These are phyloP conservation scores for Wallacemonas sp. DNA, from an alignment of 208 protist species.

Conservation along the genomic window DNA sequence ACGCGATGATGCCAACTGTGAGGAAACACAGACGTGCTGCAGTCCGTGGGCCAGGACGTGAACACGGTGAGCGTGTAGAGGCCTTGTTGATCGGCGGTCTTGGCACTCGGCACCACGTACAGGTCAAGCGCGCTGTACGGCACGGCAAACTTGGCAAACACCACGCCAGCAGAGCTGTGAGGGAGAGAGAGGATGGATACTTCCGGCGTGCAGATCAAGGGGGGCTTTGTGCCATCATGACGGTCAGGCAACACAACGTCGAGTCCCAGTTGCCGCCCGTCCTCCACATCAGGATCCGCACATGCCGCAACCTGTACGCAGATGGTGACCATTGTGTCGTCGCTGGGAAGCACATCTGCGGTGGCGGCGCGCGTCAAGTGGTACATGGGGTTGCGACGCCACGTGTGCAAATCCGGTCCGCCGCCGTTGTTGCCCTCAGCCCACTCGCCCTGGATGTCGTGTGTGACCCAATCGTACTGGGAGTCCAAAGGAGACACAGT, in stretches of 20 bases:
- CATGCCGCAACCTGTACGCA: slow-evolving; percentile 64
- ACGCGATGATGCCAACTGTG: slow-evolving; percentile 76
- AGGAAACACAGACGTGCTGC: slow-evolving; percentile 51
- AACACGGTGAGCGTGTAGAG: slow-evolving; percentile 73
- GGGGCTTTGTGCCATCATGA: slow-evolving; percentile 30
- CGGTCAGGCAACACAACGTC: slow-evolving; percentile 54
- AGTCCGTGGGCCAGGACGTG: slow-evolving; percentile 43
- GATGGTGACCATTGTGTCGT: slow-evolving; percentile 30
- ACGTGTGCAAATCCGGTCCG: slow-evolving; percentile 31
- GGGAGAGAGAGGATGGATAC: slow-evolving; percentile 30
- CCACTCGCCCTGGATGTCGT: slow-evolving; percentile 52
- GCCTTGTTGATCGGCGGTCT: slow-evolving; percentile 42
- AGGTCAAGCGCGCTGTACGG: slow-evolving; percentile 41
- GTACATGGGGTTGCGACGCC: slow-evolving; percentile 79
- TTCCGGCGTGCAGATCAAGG: slow-evolving; percentile 46
- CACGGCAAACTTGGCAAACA: slow-evolving; percentile 42
- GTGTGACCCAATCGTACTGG: slow-evolving; percentile 68
- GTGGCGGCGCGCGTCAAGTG: slow-evolving; percentile 15
- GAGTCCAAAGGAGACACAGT: slow-evolving; percentile 64
- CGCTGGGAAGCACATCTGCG: slow-evolving; percentile 23
- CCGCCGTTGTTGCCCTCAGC: slow-evolving; percentile 39
- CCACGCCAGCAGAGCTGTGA: slow-evolving; percentile 40
- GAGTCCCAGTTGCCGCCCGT: slow-evolving; percentile 69
- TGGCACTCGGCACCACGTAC: slow-evolving; percentile 73
- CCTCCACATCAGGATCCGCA: slow-evolving; percentile 67